These are phyloP conservation scores for Dysphania ambrosioides DNA, from an alignment of 148 eudicot species.

Conservation along the genomic window DNA sequence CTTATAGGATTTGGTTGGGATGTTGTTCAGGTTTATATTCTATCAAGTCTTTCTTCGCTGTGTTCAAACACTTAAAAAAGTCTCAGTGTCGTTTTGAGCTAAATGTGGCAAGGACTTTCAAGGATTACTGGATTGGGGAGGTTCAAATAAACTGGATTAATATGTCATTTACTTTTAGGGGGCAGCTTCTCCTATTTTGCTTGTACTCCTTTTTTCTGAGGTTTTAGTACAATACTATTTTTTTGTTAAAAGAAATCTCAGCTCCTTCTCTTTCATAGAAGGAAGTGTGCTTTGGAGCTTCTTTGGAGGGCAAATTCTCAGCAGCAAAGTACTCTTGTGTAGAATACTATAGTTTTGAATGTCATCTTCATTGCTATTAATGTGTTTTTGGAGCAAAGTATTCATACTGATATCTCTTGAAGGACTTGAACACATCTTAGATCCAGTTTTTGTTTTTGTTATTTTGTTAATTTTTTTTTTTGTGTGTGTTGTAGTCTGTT, in stretches of 20 bases:
- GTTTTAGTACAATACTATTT: no score
- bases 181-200: no score
- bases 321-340: not conserved
- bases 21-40: not conserved
- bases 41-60: not conserved
- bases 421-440: not conserved
- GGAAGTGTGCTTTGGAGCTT: not conserved
- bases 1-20: not conserved
- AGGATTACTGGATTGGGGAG: no score
- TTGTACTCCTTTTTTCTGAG: no score
- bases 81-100: not conserved
- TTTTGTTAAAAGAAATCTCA: no score
- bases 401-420: not conserved
- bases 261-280: not conserved
- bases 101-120: not conserved
- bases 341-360: not conserved
- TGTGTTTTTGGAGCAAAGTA: not conserved
- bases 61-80: not conserved
- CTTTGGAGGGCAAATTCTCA: not conserved
- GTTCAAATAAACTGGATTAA: no score
- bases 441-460: no score
- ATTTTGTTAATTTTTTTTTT: not conserved
- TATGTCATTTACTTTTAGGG: no score
- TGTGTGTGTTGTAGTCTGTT: not conserved
- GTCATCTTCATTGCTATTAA: no score